Evolutionary conservation across 2,329 filamentous ascomycete genomes (phyloP), one percentile per base, ranked within the genome.

Genomic region (Chaetomiaceae sp.): DNA sequence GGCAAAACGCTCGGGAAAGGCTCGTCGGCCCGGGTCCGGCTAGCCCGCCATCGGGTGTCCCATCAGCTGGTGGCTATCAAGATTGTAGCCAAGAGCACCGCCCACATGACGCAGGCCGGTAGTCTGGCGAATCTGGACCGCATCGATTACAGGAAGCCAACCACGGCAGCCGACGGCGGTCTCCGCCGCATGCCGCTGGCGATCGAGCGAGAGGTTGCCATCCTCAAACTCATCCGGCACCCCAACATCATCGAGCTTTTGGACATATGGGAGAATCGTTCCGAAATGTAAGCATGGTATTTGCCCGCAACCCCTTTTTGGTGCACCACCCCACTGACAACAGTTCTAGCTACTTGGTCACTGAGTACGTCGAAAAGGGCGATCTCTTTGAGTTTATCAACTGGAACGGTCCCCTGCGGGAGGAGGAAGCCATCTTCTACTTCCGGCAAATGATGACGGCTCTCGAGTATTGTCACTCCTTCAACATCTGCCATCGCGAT

Each of bases 211-310:
- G 93, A 98, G 63, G 90, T 98, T 33, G 89, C 91, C 26, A 94
- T 98, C 58, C 88, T 98, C 78, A 97, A 96, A 68, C 76, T 97
- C 48, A 87, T 97, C 50, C 84, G 95, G 60, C 93, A 98, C 67
- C 87, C 85, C 6, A 93, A 97, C 63, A 91, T 97, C 58, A 90
- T 96, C 65, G 88, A 86, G 56, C 71, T 98, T 9, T 93, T 91
- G 62, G 93, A 98, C 67, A 91, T 98, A 24, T 98, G 91, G 91
- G 93, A 98, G 68, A 97, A 96, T 62, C 79, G 87, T 18, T 86
- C 88, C 47, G 90, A 98, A 66, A 83, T 98, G 87, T 96, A 73
- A 71, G 86, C 15, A 14, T 24, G 19, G n/a, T 6, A 20, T 15
- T 17, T 7, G 17, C n/a, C n/a, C n/a, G n/a, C n/a, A n/a, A n/a